Evolutionary conservation across 169 alveolate genomes (phyloP).

Genomic region (Plasmodium malariae): DNA sequence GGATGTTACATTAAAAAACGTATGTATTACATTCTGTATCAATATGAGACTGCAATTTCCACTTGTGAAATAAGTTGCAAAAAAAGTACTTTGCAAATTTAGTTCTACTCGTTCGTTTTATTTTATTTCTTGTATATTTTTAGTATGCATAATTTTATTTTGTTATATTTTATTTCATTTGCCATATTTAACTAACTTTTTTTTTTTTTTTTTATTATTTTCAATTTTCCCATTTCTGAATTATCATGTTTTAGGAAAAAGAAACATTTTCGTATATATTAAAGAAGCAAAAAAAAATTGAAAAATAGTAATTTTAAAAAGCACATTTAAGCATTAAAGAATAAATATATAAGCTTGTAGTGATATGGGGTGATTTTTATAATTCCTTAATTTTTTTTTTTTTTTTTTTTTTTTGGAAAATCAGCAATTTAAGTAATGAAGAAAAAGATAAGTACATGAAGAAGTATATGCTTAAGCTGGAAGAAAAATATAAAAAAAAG

Average conservation of each 20-base stretch:
- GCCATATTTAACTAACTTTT: background rate
- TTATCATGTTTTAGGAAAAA: conserved; percentile 30
- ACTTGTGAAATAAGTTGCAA: background rate
- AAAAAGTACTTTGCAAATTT: background rate
- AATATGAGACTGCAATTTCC: no score
- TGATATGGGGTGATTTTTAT: background rate
- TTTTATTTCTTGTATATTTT: no score
- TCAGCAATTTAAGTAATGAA: conserved; percentile 41
- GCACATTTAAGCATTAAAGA: background rate
- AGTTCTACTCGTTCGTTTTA: background rate
- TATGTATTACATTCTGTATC: no score
- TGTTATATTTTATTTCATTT: no score
- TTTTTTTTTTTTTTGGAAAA: conserved; percentile 1
- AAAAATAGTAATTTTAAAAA: conserved; percentile 51
- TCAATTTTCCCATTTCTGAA: background rate
- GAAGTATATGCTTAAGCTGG: conserved; percentile 63
- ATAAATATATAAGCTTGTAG: background rate
- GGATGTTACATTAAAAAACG: no score
- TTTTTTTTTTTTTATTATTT: background rate
- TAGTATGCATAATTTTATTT: no score
- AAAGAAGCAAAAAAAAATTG: conserved; percentile 65
- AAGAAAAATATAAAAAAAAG: conserved; percentile 54
- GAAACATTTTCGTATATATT: conserved; percentile 60
- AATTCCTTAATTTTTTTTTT: conserved; percentile 15
- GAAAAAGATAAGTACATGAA: conserved; percentile 72